Evolutionary conservation across 2,329 filamentous ascomycete genomes (phyloP).

Genomic region (Colletotrichum melonis): DNA sequence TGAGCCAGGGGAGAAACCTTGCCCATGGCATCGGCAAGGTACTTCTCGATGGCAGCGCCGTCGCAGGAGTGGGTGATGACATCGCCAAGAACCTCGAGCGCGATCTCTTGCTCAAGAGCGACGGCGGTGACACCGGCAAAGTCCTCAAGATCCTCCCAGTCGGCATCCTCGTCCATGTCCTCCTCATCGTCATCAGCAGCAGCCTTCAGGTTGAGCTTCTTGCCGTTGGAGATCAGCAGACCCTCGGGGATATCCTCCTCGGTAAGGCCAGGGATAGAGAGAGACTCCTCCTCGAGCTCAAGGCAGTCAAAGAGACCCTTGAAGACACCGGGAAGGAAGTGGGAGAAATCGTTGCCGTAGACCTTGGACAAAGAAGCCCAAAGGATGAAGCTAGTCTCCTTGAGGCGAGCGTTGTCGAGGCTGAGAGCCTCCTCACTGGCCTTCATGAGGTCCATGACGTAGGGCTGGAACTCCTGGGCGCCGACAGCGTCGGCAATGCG

Average conservation of each 20-base stretch:
- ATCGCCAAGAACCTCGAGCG: slow-evolving; percentile 93
- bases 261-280: slow-evolving; percentile 81
- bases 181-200: slow-evolving; percentile 65
- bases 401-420: slow-evolving; percentile 88
- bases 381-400: slow-evolving; percentile 96
- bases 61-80: slow-evolving; percentile 88
- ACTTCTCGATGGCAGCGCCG: slow-evolving; percentile 78
- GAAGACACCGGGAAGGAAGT: slow-evolving; percentile 82
- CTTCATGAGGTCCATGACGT: slow-evolving; percentile 89
- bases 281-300: slow-evolving; percentile 89
- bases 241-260: slow-evolving; percentile 61
- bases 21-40: slow-evolving; percentile 89
- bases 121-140: slow-evolving; percentile 87
- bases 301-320: slow-evolving; percentile 86
- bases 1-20: slow-evolving; percentile 84
- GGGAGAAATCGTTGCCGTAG: slow-evolving; percentile 85
- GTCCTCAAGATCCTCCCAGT: slow-evolving; percentile 87
- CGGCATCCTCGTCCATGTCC: slow-evolving; percentile 73
- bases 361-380: slow-evolving; percentile 97
- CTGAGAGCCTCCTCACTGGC: slow-evolving; percentile 91
- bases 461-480: slow-evolving; percentile 86
- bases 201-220: slow-evolving; percentile 83
- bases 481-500: slow-evolving; percentile 93
- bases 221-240: slow-evolving; percentile 81
- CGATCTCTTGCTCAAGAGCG: slow-evolving; percentile 96